Evolutionary conservation across 2,329 filamentous ascomycete species (phyloP), one percentile per base, ranked within the genome.

Genomic region (Clonostachys sp.): DNA sequence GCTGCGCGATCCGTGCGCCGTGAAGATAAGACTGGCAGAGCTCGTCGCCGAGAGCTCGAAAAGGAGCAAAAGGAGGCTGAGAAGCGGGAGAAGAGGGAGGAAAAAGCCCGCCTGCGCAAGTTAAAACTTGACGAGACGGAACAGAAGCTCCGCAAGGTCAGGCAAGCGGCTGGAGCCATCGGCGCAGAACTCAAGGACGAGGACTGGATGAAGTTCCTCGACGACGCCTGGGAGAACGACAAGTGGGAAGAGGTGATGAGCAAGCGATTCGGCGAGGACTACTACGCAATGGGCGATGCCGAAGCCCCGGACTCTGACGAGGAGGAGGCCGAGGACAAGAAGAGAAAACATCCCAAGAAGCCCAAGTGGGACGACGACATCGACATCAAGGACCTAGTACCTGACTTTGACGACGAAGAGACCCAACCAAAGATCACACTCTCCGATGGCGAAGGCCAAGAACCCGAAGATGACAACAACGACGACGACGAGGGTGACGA

Each of bases 281-380:
- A 99, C 71, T 99, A 99, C 58, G 87, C 84, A 10, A 83, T 88
- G 14, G 87, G 87, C 12, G 75, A 67, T 49, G 88, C 79, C 16
- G 85, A 83, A 6, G 39, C 36, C 10, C 47, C 38, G 17, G 43
- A 42, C 55, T 87, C 85, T 51, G 79, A 76, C 2, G 73, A 75
- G 14, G 77, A 78, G 18, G 71, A 75, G n/a, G 70, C 64, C 4
- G 74, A 67, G 8, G 71, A 62, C n/a, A 74, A 70, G 44, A 78
- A 60, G 53, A 65, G 58, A 53, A 62, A 71, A 39, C 68, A 69
- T 16, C 55, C 67, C 45, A 83, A 81, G 63, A 83, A 80, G 61
- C 83, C 81, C 55, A 84, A 78, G 60, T 99, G 92, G 87, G 89
- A 96, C 58, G 91, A 97, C 60, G 94, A 99, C 62, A 96, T 99